Evolutionary conservation across 352 stramenopile species (phyloP).

Genomic region (Globisporangium sylvaticum): DNA sequence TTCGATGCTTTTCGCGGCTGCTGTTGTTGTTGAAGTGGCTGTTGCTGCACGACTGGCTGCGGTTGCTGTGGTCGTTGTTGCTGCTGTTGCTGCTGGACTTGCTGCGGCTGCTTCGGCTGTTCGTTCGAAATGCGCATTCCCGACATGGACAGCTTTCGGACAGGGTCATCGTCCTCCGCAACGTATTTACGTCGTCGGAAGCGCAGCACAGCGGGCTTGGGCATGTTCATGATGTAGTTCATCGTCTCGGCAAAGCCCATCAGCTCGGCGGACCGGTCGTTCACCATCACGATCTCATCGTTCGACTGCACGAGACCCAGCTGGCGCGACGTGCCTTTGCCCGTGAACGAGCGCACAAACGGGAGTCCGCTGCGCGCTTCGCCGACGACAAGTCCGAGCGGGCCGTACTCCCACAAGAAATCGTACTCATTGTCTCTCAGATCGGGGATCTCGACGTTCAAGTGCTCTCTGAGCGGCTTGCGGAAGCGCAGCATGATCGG

Average conservation of each 20-base stretch:
- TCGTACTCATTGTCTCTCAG: constrained; percentile 72
- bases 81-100: constrained; percentile 23
- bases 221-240: constrained; percentile 83
- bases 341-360: constrained; percentile 79
- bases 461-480: constrained; percentile 44
- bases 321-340: constrained; percentile 72
- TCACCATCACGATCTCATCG: constrained; percentile 83
- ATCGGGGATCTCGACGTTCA: constrained; percentile 46
- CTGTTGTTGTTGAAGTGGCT: constrained; percentile 14
- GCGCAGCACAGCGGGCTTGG: constrained; percentile 72
- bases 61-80: constrained; percentile 15
- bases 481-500: constrained; percentile 75
- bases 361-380: constrained; percentile 48
- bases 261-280: constrained; percentile 44
- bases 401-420: constrained; percentile 80
- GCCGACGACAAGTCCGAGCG: constrained; percentile 66
- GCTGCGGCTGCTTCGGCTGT: constrained; percentile 17
- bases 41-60: constrained; percentile 13
- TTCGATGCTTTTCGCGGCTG: constrained; percentile 16
- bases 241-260: constrained; percentile 76
- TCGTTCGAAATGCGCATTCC: constrained; percentile 7
- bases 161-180: not conserved
- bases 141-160: constrained; percentile 7
- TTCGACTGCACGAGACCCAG: constrained; percentile 63
- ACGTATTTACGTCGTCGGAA: constrained; percentile 38